Conservation (phyloP, 345 rosid genomes). For the Eucalyptus pauciflora region DNA sequence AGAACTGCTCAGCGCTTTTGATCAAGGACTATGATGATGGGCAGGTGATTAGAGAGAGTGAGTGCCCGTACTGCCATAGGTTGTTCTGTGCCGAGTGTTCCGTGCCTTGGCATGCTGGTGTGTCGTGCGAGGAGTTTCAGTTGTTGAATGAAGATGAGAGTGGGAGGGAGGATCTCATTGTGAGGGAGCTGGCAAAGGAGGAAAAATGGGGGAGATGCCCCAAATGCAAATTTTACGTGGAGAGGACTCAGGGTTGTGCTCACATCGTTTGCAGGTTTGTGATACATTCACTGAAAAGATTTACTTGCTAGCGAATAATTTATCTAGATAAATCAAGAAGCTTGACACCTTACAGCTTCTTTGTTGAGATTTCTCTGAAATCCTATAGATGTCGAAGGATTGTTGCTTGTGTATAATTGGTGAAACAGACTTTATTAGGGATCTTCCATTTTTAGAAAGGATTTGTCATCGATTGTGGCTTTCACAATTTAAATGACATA, state of each 20-base stretch:
- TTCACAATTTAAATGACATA: not conserved
- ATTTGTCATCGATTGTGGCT: not conserved
- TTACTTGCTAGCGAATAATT: not conserved
- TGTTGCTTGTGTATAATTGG: not conserved
- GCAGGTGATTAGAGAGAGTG: slow-evolving; percentile 24
- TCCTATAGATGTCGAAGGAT: not conserved
- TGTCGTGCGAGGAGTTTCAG: slow-evolving; percentile 17
- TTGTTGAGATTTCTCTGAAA: not conserved
- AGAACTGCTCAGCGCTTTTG: slow-evolving; percentile 55
- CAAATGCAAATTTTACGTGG: slow-evolving; percentile 18
- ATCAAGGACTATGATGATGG: slow-evolving; percentile 8
- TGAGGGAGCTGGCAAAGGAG: slow-evolving; percentile 20
- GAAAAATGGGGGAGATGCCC: slow-evolving; percentile 37
- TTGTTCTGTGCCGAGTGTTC: slow-evolving; percentile 29
- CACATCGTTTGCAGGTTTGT: slow-evolving; percentile 37
- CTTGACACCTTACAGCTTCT: not conserved
- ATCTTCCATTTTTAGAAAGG: not conserved
- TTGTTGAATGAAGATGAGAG: slow-evolving; percentile 21
- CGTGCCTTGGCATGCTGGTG: slow-evolving; percentile 25
- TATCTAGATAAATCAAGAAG: not conserved
- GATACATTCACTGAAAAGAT: not conserved
- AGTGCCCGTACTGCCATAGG: slow-evolving; percentile 59
- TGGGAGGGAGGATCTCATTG: slow-evolving; percentile 22
- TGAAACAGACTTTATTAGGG: not conserved
- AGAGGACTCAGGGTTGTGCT: slow-evolving; percentile 24